Evolutionary conservation across 305 asterid species (phyloP).

Genomic region (Withania somnifera): DNA sequence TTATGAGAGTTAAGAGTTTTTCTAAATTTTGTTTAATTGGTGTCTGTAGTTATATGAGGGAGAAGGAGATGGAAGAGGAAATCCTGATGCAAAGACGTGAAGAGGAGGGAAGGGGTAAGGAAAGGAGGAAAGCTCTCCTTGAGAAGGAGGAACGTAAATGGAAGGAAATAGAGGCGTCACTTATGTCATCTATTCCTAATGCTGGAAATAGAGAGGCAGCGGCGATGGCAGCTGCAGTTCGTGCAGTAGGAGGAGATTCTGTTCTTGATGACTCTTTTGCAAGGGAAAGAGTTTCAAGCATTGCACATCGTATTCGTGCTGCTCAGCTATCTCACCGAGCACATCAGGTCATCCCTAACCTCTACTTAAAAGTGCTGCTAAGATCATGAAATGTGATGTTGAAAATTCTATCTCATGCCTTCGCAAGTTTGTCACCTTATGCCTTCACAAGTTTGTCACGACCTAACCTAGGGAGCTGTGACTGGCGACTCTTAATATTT

Average conservation of each 20-base stretch:
- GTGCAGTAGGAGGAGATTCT: constrained; percentile 99
- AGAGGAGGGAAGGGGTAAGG: constrained; percentile 99
- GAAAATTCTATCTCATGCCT: neutral
- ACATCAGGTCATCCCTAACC: constrained; percentile 47
- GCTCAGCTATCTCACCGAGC: constrained; percentile 95
- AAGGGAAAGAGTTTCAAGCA: constrained; percentile 91
- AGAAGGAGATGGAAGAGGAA: constrained; percentile 99
- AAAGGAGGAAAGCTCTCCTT: constrained; percentile 89
- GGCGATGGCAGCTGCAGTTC: constrained; percentile 99
- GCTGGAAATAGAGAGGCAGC: constrained; percentile 99
- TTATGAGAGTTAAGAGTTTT: neutral
- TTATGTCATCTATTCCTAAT: constrained; percentile 90
- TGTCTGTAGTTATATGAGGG: constrained; percentile 75
- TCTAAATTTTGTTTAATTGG: constrained; percentile 14
- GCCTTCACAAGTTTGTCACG: neutral
- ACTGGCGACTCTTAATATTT: too few relatives aligned
- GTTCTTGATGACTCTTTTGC: constrained; percentile 95
- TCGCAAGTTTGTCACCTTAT: neutral
- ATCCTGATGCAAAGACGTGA: constrained; percentile 98
- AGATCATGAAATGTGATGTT: neutral
- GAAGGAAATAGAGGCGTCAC: constrained; percentile 98
- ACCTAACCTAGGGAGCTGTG: neutral
- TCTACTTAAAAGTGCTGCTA: neutral
- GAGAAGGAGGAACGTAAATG: constrained; percentile 99
- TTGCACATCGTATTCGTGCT: constrained; percentile 90